Conservation (phyloP, 75 land plant genomes). For the Pseudotsuga menziesii region DNA sequence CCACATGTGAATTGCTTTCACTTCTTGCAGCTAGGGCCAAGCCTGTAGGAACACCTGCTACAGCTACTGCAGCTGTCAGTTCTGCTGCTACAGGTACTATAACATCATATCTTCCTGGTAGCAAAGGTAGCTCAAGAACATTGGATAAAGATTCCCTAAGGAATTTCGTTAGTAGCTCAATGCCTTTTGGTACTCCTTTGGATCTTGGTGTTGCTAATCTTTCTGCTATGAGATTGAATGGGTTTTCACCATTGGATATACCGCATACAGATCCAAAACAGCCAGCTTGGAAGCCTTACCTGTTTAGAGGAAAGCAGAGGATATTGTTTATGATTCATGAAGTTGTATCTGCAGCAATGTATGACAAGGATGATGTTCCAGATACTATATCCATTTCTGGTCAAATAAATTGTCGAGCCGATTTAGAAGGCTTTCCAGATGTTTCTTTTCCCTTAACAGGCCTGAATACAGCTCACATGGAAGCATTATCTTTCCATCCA, state of each 20-base stretch:
- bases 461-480: constrained; percentile 42
- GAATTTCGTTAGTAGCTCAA: constrained; percentile 74
- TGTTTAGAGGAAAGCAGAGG: constrained; percentile 85
- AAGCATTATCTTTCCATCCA: constrained; percentile 79
- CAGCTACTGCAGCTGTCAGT: constrained; percentile 45
- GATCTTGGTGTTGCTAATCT: constrained; percentile 72
- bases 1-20: no score
- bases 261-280: constrained; percentile 73
- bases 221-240: constrained; percentile 52
- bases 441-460: constrained; percentile 67
- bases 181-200: constrained; percentile 97
- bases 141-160: constrained; percentile 78
- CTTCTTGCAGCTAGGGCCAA: constrained; percentile 83
- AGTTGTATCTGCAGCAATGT: constrained; percentile 77
- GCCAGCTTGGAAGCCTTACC: constrained; percentile 98
- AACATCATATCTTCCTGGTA: constrained; percentile 39
- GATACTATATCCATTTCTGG: constrained; percentile 48
- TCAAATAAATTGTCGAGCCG: constrained; percentile 86
- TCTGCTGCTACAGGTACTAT: constrained; percentile 51
- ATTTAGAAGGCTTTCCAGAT: constrained; percentile 94
- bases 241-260: constrained; percentile 66
- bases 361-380: constrained; percentile 92
- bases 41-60: constrained; percentile 74
- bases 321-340: constrained; percentile 74
- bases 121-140: constrained; percentile 40